Base-by-base conservation (phyloP, 495 filamentous ascomycete genomes). In the Delitschia confertaspora region DNA sequence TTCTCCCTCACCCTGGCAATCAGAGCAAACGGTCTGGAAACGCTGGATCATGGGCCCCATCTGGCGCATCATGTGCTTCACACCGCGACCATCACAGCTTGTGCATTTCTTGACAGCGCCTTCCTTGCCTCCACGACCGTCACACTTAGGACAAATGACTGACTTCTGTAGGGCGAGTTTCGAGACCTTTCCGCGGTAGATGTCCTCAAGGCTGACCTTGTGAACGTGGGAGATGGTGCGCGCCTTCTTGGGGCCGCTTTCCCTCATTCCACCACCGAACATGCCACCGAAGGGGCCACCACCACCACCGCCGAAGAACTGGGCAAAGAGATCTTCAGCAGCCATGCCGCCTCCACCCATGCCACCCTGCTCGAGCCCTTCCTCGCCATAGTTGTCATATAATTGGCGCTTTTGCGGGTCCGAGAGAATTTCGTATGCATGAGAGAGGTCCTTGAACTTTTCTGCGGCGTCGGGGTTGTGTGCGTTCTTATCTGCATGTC, bases 31-130 rank as follows among this genome's bases (percentile, higher is more conserved):
- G 14, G 93, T 96, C 75, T 96, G 93, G 77, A 96, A 96, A 37
- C 91, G 84, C 69, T 96, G 93, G 60, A 96, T 96, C 91, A 99
- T 99, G 38, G 91, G 91, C 38, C 93, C 91, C 88, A 96, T 96
- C 72, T 96, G 93, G 57, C 91, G 84, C 91, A 96, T 95, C 89
- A 99, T 96, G 16, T 83, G 95, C 80, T 96, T 96, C 85, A 94
- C 93, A 66, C 91, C 93, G 48, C 79, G 74, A 56, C 91, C 91
- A 47, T 93, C 85, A 65, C 91, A 99, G 49, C 83, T 82, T 21
- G 76, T 59, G 69, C 91, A 99, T 51, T 82, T 83, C 69, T 84
- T 86, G 55, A 96, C 89, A 11, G 93, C 84, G 46, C 91, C 91
- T 43, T 99, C 91, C 69, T 96, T 96, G 29, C 93, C 93, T 60